Conservation (phyloP, 139 green algal species). For the Astrephomene gubernaculifera region DNA sequence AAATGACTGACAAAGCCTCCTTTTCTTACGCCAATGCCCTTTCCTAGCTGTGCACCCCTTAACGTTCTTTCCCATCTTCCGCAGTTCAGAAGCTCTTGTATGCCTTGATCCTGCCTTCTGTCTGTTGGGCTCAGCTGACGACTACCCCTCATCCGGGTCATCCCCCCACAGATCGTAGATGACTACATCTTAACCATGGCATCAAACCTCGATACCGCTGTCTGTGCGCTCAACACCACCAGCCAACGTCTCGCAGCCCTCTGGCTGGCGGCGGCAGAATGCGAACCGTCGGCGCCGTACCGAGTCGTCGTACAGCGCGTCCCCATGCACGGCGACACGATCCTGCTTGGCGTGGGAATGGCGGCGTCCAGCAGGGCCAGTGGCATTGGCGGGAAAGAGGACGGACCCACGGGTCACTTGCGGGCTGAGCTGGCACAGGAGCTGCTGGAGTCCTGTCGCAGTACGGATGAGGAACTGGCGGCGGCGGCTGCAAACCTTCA, state of each 20-base stretch:
- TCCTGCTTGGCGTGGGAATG: constrained; percentile 8
- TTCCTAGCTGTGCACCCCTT: too few relatives aligned
- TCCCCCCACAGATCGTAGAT: background rate
- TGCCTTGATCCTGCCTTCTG: too few relatives aligned
- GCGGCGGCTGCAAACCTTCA: constrained; percentile 6
- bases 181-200: constrained; percentile 10
- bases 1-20: too few relatives aligned
- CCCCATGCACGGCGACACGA: constrained; percentile 25
- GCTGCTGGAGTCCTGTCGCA: background rate
- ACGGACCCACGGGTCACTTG: background rate
- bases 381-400: background rate
- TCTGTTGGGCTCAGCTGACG: too few relatives aligned
- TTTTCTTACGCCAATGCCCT: too few relatives aligned
- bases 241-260: background rate
- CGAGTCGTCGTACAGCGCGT: background rate
- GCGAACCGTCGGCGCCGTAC: constrained; percentile 18
- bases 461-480: constrained; percentile 18
- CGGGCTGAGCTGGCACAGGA: background rate
- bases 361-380: background rate
- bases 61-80: too few relatives aligned
- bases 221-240: constrained; percentile 23
- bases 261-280: constrained; percentile 1
- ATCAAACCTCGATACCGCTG: background rate
- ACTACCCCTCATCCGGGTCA: background rate
- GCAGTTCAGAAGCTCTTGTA: too few relatives aligned